A percentile compares a stretch with the other conserved stretches of the same genome.
Conservation (phyloP, 2,329 filamentous ascomycete species). For the Phyllosticta citribraziliensis region DNA sequence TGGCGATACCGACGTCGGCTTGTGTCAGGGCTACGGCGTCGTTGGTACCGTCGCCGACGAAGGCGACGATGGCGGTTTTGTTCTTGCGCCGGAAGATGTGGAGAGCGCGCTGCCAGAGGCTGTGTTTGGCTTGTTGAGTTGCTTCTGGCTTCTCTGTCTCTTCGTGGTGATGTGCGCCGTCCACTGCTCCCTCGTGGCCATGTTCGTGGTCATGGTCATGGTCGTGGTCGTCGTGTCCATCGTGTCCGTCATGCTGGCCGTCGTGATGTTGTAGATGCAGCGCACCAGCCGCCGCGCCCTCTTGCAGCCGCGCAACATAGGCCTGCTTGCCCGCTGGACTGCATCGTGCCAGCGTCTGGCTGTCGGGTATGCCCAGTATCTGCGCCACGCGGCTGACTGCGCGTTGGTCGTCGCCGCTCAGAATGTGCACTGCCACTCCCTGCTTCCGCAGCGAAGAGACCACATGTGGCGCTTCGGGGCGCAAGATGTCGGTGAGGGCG, state of each 20-base stretch:
- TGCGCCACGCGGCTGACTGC: slow-evolving; percentile 41
- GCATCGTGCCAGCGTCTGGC: slow-evolving; percentile 36
- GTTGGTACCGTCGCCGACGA: slow-evolving; percentile 71
- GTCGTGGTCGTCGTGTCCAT: background rate
- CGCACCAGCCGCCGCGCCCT: background rate
- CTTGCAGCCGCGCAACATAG: slow-evolving; percentile 36
- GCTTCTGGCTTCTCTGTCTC: slow-evolving; percentile 2
- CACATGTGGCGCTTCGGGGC: slow-evolving; percentile 42
- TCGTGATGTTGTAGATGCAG: background rate
- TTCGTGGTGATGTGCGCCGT: slow-evolving; percentile 1
- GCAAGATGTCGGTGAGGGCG: slow-evolving; percentile 39
- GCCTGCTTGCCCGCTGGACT: slow-evolving; percentile 45
- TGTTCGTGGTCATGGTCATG: background rate
- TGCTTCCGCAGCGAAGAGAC: slow-evolving; percentile 41
- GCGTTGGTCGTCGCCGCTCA: slow-evolving; percentile 46
- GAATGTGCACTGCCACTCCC: slow-evolving; percentile 43
- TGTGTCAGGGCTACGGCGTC: slow-evolving; percentile 64
- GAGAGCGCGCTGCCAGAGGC: background rate
- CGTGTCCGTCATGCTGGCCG: background rate
- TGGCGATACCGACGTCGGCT: slow-evolving; percentile 57
- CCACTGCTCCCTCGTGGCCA: background rate
- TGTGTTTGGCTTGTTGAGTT: background rate
- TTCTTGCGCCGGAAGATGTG: background rate
- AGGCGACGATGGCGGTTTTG: slow-evolving; percentile 43
- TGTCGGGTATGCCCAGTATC: slow-evolving; percentile 24